These are phyloP conservation scores for Amylocarpus encephaloides DNA, from an alignment of 2,329 filamentous ascomycete genomes.

Conservation along the genomic window DNA sequence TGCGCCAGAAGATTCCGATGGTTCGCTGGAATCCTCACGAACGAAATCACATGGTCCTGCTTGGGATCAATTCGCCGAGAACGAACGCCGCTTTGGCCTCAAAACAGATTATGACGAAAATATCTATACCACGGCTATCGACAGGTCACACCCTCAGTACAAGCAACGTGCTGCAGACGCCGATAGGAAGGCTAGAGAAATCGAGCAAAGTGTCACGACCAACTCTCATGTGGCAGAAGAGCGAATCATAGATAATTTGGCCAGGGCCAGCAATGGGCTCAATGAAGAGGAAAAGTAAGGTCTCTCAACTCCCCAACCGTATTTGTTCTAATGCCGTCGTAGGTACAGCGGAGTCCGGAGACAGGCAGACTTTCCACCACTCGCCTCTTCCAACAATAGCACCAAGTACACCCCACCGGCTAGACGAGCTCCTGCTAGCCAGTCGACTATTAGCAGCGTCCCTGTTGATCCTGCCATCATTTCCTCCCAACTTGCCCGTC, in stretches of 20 bases:
- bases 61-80: conserved; percentile 95
- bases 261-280: conserved; percentile 55
- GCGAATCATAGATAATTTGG: conserved; percentile 64
- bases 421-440: conserved; percentile 68
- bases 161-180: conserved; percentile 70
- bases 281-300: conserved; percentile 90
- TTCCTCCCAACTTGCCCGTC: conserved; percentile 65
- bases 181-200: conserved; percentile 80
- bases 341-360: conserved; percentile 91
- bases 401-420: conserved; percentile 89
- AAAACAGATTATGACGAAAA: conserved; percentile 91
- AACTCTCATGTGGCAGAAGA: conserved; percentile 89
- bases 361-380: conserved; percentile 62
- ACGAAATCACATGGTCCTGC: conserved; percentile 24
- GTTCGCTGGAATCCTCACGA: conserved; percentile 56
- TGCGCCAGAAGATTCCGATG: conserved; percentile 53
- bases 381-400: conserved; percentile 37
- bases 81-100: conserved; percentile 80
- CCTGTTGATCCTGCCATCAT: conserved; percentile 87
- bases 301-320: not conserved
- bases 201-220: conserved; percentile 66
- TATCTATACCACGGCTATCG: conserved; percentile 86
- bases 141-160: conserved; percentile 78
- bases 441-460: conserved; percentile 67
- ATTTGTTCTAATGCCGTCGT: conserved; percentile 3